Evolutionary conservation across 352 stramenopile species (phyloP).

Genomic region (Phytophthora pluvialis): DNA sequence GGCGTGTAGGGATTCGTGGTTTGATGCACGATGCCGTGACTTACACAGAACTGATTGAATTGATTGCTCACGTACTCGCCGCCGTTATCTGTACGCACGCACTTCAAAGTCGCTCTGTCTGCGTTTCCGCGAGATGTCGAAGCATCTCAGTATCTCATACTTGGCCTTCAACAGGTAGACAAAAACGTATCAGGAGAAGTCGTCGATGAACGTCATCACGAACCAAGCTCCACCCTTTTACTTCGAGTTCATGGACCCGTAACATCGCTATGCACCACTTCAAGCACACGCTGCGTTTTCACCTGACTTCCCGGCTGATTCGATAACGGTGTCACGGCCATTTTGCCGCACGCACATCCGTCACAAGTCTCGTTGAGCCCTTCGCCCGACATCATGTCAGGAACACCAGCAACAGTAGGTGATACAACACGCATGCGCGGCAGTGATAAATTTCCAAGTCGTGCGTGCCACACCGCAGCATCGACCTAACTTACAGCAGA

Average conservation of each 20-base stretch:
- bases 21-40: constrained; percentile 21
- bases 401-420: background rate
- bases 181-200: constrained; percentile 17
- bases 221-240: constrained; percentile 15
- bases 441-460: constrained; percentile 18
- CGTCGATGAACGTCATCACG: constrained; percentile 33
- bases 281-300: constrained; percentile 13
- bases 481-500: background rate
- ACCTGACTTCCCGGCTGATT: constrained; percentile 14
- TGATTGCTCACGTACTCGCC: constrained; percentile 20
- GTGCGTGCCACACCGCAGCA: constrained; percentile 18
- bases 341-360: constrained; percentile 31
- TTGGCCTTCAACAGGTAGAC: constrained; percentile 20
- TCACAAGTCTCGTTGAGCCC: constrained; percentile 11
- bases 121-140: constrained; percentile 9
- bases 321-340: constrained; percentile 1
- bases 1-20: constrained; percentile 9
- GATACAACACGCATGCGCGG: background rate
- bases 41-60: constrained; percentile 16
- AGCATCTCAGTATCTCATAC: constrained; percentile 5
- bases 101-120: constrained; percentile 12
- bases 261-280: constrained; percentile 23
- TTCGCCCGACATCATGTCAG: background rate
- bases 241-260: constrained; percentile 23
- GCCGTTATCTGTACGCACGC: constrained; percentile 28